phyloP scores from a whole-genome alignment of 169 alveolate species.

The Prorocentrum cordatum region DNA sequence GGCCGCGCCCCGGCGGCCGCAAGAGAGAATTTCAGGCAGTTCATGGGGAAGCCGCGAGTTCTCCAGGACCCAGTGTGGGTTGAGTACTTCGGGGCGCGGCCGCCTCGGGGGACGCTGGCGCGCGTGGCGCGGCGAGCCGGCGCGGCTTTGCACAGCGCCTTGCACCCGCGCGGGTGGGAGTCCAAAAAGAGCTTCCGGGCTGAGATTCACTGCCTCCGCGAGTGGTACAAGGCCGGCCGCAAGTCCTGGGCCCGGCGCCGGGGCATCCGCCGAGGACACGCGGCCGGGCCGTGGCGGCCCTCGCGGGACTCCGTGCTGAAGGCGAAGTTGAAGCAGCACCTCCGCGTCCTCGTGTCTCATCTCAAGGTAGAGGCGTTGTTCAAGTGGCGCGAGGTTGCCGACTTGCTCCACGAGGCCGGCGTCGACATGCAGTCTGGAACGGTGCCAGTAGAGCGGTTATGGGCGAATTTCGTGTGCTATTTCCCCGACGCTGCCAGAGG shows the following conservation, averaged over 20 bases:
- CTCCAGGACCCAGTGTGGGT: neutral
- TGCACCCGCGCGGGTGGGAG: neutral
- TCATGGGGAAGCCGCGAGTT: neutral
- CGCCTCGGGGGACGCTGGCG: neutral
- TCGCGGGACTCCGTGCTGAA: neutral
- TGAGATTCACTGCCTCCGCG: neutral
- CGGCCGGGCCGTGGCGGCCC: neutral
- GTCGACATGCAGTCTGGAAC: neutral
- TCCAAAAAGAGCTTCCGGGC: neutral
- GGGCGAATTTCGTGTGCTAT: neutral
- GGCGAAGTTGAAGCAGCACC: neutral
- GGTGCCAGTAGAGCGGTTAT: constrained; percentile 1
- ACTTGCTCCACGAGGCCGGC: neutral
- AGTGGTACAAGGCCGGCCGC: neutral
- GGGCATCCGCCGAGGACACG: neutral
- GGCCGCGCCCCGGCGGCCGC: neutral
- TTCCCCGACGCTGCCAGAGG: neutral
- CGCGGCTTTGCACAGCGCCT: neutral
- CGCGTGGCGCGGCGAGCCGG: neutral
- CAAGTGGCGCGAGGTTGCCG: neutral
- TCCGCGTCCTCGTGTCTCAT: neutral
- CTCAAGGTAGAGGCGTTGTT: neutral
- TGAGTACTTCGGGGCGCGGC: neutral
- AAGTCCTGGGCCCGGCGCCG: neutral
- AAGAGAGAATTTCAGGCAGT: neutral